Evolutionary conservation across 148 eudicot species (phyloP).

Genomic region (Camellia lanceoleosa): DNA sequence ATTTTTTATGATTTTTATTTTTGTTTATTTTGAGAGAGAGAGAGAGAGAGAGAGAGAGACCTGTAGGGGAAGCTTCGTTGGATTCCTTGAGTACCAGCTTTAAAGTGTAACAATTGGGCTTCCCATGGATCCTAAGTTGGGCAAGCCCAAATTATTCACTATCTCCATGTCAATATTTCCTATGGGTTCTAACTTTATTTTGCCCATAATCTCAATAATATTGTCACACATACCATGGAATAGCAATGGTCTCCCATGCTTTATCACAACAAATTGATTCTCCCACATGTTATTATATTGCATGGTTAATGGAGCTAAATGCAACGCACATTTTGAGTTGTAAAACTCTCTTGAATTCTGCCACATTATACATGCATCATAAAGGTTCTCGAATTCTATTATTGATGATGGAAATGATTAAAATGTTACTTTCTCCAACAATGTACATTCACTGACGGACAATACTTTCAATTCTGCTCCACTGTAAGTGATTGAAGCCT

Average conservation of each 20-base stretch:
- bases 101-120: no score
- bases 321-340: no score
- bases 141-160: background rate
- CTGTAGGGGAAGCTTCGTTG: background rate
- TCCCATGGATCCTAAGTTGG: background rate
- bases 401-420: background rate
- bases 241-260: background rate
- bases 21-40: background rate
- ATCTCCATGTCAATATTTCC: background rate
- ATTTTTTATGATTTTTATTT: no score
- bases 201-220: background rate
- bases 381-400: no score
- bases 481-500: background rate
- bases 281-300: no score
- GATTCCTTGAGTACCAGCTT: no score
- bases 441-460: background rate
- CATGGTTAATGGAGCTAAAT: no score
- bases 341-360: fast-evolving
- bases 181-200: slow-evolving; percentile 1
- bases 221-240: background rate
- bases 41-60: slow-evolving; percentile 1
- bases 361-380: no score
- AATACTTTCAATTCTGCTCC: no score
- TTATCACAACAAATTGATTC: no score
- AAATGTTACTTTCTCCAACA: background rate